These are phyloP conservation scores for Aspergillus oerlinghausenensis DNA, from an alignment of 2,329 filamentous ascomycete genomes.

Conservation along the genomic window DNA sequence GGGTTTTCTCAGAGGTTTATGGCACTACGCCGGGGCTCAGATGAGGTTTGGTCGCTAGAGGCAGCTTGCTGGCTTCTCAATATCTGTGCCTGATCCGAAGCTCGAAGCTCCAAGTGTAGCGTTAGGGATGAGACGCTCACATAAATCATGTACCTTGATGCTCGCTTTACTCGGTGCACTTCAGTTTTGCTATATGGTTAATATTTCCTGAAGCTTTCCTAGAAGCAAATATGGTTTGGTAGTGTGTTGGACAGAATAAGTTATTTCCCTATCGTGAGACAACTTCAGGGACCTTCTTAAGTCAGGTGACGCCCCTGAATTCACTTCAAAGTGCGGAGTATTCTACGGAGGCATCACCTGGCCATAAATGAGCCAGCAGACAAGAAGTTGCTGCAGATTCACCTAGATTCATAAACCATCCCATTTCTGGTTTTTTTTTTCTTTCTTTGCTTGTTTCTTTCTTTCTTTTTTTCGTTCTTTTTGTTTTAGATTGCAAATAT, in stretches of 20 bases:
- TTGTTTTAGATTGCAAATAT: background rate
- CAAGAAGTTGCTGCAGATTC: background rate
- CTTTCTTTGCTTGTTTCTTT: too few relatives aligned
- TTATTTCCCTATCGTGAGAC: background rate
- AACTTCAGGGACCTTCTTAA: background rate
- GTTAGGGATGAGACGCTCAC: background rate
- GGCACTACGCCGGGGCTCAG: constrained; percentile 79
- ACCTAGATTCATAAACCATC: too few relatives aligned
- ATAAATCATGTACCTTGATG: background rate
- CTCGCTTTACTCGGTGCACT: background rate
- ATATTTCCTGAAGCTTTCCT: background rate
- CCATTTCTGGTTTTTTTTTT: too few relatives aligned
- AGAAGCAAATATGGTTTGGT: background rate
- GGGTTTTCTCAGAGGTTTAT: constrained; percentile 79
- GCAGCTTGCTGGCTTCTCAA: background rate
- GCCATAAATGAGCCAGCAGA: background rate
- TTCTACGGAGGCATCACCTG: too few relatives aligned
- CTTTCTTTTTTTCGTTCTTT: background rate
- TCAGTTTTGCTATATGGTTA: background rate
- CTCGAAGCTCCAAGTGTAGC: background rate
- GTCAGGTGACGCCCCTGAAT: background rate
- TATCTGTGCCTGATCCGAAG: background rate
- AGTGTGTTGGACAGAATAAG: background rate
- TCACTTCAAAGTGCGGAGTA: background rate
- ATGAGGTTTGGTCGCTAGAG: constrained; percentile 69